Percentiles rank a stretch among this genome's conserved stretches.
Evolutionary conservation across 176 grass and related monocot species (phyloP).

Genomic region (Eleusine indica): DNA sequence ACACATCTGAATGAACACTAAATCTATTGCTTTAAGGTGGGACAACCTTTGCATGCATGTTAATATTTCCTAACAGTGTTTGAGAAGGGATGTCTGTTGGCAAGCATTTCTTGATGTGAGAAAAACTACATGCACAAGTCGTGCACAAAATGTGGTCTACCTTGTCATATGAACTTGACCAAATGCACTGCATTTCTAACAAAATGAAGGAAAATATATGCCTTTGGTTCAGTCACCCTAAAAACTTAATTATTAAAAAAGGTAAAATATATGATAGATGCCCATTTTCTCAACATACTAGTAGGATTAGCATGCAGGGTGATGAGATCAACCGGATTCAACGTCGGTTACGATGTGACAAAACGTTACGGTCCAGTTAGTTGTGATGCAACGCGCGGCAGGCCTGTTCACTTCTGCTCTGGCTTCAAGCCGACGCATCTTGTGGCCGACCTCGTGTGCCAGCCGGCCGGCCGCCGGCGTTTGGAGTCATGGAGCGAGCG

Average conservation of each 20-base stretch:
- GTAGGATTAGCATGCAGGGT: background rate
- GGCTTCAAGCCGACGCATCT: conserved; percentile 34
- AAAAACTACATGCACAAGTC: background rate
- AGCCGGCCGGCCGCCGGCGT: conserved; percentile 3
- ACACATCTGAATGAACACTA: conserved; percentile 44
- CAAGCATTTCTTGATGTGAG: background rate
- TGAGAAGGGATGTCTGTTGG: background rate
- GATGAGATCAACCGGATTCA: background rate
- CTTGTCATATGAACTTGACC: background rate
- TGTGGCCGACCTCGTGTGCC: background rate
- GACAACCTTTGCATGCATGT: conserved; percentile 26
- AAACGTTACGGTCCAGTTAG: conserved; percentile 20
- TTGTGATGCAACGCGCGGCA: conserved; percentile 19
- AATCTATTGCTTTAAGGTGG: conserved; percentile 46
- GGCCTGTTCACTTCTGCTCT: background rate
- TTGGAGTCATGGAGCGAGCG: conserved; percentile 43
- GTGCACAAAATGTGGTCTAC: background rate
- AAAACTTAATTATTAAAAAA: background rate
- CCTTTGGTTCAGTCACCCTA: background rate
- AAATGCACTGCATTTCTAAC: background rate
- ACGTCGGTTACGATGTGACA: conserved; percentile 45
- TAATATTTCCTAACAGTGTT: conserved; percentile 23
- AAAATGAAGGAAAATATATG: background rate
- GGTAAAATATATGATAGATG: background rate
- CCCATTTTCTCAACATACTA: background rate